Base-by-base conservation (phyloP, 2,329 filamentous ascomycete genomes). In the Cercospora citrullina region DNA sequence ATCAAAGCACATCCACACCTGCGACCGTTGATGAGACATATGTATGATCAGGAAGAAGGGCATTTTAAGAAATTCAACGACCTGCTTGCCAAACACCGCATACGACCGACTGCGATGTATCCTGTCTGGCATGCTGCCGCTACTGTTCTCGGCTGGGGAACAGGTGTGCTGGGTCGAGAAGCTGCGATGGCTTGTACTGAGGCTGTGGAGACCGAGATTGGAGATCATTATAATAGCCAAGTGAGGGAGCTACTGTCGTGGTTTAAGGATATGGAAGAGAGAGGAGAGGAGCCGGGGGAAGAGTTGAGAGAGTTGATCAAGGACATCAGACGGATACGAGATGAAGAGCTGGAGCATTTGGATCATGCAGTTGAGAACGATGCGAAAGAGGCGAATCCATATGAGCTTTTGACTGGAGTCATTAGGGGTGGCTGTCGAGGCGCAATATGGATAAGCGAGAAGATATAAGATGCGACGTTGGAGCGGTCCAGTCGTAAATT, bases 171-270 rank as follows among this genome's bases (percentile, higher is more conserved):
- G 85, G 94, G 95, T 0, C 87, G 93, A 60, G 93, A 98, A 81
- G 94, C 94, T 1, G 94, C 95, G 39, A 99, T 99, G 95, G 95
- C 95, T 12, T 99, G 95, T 79, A 98, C 95, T 0, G 95, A 99
- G 81, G 95, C 95, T 1, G 94, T 99, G 1, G 95, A 99, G 84
- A 99, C 94, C 6, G 95, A 98, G 83, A 99, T 99, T 71, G 95
- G 95, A 2, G 89, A 89, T 30, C 95, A 99, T 81, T 99, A 99
- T 79, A 98, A 98, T 78, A 89, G 89, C 71, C 95, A 99, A 82
- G 93, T 99, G 51, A 84, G 92, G 28, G 86, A 87, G 63, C 81
- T 99, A 74, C 80, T 98, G 45, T 89, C 91, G 70, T 97, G 96
- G 90, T 87, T 92, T 66, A 84, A 87, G 7, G 86, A 90, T 72